Percentiles rank a stretch among this genome's conserved stretches.
These are phyloP conservation scores for Meyerozyma smithsonii DNA, from an alignment of 1,139 yeast species.

Conservation along the genomic window DNA sequence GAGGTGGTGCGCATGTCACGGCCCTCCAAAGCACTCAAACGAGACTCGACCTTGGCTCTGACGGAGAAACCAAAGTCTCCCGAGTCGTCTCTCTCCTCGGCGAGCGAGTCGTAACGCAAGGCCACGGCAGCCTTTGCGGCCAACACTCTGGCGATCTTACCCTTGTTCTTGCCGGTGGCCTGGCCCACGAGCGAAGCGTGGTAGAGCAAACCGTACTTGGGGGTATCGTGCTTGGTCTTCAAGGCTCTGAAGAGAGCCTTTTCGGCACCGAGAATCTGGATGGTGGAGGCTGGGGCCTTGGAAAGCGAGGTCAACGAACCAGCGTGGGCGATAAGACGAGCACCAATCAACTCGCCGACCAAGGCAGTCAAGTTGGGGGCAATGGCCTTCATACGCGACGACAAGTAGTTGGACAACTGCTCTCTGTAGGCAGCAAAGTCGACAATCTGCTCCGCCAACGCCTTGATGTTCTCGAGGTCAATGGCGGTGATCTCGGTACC, in stretches of 20 bases:
- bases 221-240: slow-evolving; percentile 97
- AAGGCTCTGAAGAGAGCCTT: slow-evolving; percentile 98
- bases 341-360: slow-evolving; percentile 98
- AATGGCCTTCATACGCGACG: slow-evolving; percentile 95
- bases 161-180: slow-evolving; percentile 97
- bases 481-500: slow-evolving; percentile 93
- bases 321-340: slow-evolving; percentile 95
- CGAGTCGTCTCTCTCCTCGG: slow-evolving; percentile 94
- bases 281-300: slow-evolving; percentile 97
- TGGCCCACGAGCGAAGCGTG: slow-evolving; percentile 97
- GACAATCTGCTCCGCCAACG: slow-evolving; percentile 91
- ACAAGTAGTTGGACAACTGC: slow-evolving; percentile 80
- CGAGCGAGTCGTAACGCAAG: slow-evolving; percentile 90
- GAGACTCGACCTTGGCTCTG: slow-evolving; percentile 89
- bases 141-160: slow-evolving; percentile 96
- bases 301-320: slow-evolving; percentile 93
- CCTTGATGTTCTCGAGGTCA: slow-evolving; percentile 80
- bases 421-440: slow-evolving; percentile 94
- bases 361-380: slow-evolving; percentile 96
- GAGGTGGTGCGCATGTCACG: slow-evolving; percentile 83
- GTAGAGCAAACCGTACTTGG: slow-evolving; percentile 95
- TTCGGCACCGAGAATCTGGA: slow-evolving; percentile 98
- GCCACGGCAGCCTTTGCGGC: slow-evolving; percentile 99
- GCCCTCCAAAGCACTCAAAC: slow-evolving; percentile 94
- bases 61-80: slow-evolving; percentile 92